Base-by-base conservation (phyloP, 2,329 filamentous ascomycete genomes). In the Plectosphaerella sp. region DNA sequence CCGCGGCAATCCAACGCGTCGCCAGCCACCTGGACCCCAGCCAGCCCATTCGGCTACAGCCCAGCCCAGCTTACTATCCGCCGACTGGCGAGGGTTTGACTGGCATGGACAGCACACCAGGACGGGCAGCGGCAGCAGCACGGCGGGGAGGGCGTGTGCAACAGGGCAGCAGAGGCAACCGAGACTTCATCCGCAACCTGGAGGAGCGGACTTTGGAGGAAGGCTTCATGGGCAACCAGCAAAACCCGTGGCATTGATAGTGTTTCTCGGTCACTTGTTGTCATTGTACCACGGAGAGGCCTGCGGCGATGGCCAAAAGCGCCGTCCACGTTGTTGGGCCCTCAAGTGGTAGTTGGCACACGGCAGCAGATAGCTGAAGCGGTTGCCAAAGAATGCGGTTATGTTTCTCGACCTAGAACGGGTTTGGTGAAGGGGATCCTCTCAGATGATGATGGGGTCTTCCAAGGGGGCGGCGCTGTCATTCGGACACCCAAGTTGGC, bases 1-100 rank as follows among this genome's bases (percentile, higher is more conserved):
- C 94, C 5, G 87, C 89, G 14, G 87, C 92, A 3, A 90, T 99
- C 53, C 94, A 99, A 70, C 82, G 94, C 61, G 94, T 99, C 20
- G 94, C 94, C 42, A 96, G 91, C 66, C 93, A 97, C 69, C 81
- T 99, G 45, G 94, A 99, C 64, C 94, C 94, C 2, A 97, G 85
- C 61, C 89, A 92, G 54, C 94, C 94, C 0, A 97, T 99, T 62
- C 84, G 94, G 48, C 72, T 97, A 52, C 94, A 99, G 66, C 94
- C 94, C 3, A 97, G 91, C 61, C 94, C 94, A 5, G 94, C 94
- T 2, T 99, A 99, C 70, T 99, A 97, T 62, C 94, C 94, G 11
- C 94, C 94, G 18, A 89, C 93, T 2, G 85, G 88, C 7, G 93
- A 97, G 58, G 89, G 91, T 10, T 85, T 90, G 61, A 79, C 83